A percentile compares a stretch with the other conserved stretches of the same genome.
Evolutionary conservation across 1,284 basidiomycete species (phyloP).

Genomic region (Leccinum fuscescens): DNA sequence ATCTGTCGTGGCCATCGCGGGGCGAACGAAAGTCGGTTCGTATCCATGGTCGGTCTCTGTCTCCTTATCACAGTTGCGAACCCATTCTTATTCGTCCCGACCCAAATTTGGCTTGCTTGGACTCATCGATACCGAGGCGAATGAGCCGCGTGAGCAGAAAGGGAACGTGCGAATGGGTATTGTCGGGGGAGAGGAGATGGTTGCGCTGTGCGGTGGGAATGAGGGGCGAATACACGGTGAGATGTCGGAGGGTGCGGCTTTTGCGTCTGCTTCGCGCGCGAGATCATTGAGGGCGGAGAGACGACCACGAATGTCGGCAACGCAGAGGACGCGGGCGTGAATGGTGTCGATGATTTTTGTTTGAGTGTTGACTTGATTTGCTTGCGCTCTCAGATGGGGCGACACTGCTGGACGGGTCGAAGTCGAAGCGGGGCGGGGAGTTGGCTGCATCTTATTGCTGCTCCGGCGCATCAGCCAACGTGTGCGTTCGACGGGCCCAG

Average conservation of each 20-base stretch:
- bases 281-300: constrained; percentile 88
- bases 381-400: constrained; percentile 49
- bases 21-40: no score
- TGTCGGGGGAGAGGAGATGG: constrained; percentile 72
- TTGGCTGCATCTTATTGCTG: constrained; percentile 47
- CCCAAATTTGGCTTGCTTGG: no score
- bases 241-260: constrained; percentile 91
- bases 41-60: no score
- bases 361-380: constrained; percentile 66
- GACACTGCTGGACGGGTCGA: constrained; percentile 55
- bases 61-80: no score
- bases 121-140: no score
- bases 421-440: constrained; percentile 56
- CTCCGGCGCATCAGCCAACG: constrained; percentile 69
- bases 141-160: no score
- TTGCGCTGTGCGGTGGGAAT: constrained; percentile 81
- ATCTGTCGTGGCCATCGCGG: no score
- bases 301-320: constrained; percentile 92
- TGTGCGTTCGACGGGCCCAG: constrained; percentile 40
- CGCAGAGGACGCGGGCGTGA: constrained; percentile 90
- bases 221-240: constrained; percentile 97
- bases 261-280: constrained; percentile 85
- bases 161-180: constrained; percentile 34
- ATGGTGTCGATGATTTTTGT: constrained; percentile 71
- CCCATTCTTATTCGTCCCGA: no score